These are phyloP conservation scores for Xylaria sp. DNA, from an alignment of 2,329 filamentous ascomycete species.

Conservation along the genomic window DNA sequence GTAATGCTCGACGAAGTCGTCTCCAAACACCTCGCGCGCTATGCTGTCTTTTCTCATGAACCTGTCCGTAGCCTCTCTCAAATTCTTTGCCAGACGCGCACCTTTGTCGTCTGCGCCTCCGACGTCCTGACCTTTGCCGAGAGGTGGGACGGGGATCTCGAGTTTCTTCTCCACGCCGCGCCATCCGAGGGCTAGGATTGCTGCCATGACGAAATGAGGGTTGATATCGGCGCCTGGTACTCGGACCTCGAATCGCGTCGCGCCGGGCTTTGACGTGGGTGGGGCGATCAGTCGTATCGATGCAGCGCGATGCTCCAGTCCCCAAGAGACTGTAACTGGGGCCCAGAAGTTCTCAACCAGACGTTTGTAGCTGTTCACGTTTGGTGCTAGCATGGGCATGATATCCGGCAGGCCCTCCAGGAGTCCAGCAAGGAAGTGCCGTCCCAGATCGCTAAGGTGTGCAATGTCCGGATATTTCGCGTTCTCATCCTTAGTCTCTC, in stretches of 20 bases:
- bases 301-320: conserved; percentile 91
- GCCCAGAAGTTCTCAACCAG: conserved; percentile 99
- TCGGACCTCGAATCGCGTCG: conserved; percentile 91
- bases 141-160: conserved; percentile 80
- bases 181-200: conserved; percentile 89
- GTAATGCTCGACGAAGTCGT: conserved; percentile 96
- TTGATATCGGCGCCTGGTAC: conserved; percentile 96
- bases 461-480: conserved; percentile 80
- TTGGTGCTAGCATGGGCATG: conserved; percentile 95
- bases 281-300: conserved; percentile 91
- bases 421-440: conserved; percentile 92
- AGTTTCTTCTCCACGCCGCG: conserved; percentile 93
- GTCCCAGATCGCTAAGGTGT: conserved; percentile 85
- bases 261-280: conserved; percentile 83
- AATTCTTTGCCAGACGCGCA: conserved; percentile 80
- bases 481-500: conserved; percentile 76
- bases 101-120: conserved; percentile 78
- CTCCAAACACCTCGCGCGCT: conserved; percentile 92
- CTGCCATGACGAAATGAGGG: conserved; percentile 85
- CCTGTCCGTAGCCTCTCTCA: conserved; percentile 83
- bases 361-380: conserved; percentile 97
- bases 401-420: conserved; percentile 90
- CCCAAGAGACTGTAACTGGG: conserved; percentile 97
- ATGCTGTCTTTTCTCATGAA: conserved; percentile 84
- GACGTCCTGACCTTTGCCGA: conserved; percentile 86